phyloP scores from a whole-genome alignment of 257 asterid species.

The Verbena officinalis region DNA sequence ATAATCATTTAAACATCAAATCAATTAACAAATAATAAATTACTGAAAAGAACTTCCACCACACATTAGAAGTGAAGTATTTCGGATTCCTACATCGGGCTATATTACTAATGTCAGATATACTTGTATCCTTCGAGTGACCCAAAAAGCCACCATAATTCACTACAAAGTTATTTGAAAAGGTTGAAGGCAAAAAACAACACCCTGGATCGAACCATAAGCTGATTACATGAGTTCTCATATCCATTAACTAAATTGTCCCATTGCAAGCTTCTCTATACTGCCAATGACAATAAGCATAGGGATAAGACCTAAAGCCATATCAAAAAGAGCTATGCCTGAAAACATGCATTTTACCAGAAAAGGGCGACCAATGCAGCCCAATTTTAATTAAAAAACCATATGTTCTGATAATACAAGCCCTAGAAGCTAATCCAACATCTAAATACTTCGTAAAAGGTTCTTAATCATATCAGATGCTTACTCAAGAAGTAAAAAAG shows the following conservation, averaged over 20 bases:
- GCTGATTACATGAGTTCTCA: neutral
- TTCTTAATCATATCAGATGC: conserved; percentile 12
- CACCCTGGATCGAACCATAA: neutral
- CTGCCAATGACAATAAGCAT: conserved; percentile 10
- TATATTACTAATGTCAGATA: neutral
- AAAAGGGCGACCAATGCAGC: neutral
- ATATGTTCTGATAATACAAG: neutral
- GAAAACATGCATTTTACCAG: neutral
- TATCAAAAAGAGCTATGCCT: neutral
- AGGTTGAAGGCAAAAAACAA: neutral
- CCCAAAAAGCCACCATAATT: neutral
- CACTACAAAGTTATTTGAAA: neutral
- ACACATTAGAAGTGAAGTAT: neutral
- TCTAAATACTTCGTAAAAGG: neutral
- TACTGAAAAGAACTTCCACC: neutral
- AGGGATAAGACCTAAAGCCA: neutral
- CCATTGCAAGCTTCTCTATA: neutral
- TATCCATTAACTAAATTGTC: neutral
- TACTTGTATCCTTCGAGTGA: neutral
- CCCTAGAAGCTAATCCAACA: conserved; percentile 9
- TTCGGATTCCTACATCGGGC: neutral
- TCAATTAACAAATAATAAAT: neutral
- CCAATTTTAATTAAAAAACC: neutral
- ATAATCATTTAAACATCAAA: conserved; percentile 19
- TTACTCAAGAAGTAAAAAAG: conserved; percentile 3